phyloP scores from a whole-genome alignment of 2,329 filamentous ascomycete species.

The Corinectria fuckeliana region DNA sequence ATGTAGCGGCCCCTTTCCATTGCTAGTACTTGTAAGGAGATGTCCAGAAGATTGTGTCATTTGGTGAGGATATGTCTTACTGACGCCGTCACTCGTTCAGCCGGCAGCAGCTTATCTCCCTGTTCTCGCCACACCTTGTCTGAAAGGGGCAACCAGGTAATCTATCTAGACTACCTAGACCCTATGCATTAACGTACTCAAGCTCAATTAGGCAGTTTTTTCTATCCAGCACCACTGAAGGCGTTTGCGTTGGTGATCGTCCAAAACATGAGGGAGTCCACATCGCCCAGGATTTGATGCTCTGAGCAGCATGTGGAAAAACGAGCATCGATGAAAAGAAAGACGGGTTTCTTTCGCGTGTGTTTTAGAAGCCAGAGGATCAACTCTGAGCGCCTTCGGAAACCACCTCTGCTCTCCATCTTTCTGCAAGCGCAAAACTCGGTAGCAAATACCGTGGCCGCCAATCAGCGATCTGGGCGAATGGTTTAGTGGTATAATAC shows the following conservation, averaged over 20 bases:
- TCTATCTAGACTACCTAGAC: too few relatives aligned
- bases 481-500: constrained; percentile 5
- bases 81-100: neutral
- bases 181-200: neutral
- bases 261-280: too few relatives aligned
- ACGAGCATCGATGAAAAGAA: neutral
- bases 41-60: neutral
- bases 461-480: neutral
- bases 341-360: too few relatives aligned
- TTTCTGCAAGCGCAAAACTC: too few relatives aligned
- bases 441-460: neutral
- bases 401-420: too few relatives aligned
- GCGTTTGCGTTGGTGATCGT: too few relatives aligned
- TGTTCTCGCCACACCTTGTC: neutral
- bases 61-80: neutral
- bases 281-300: neutral
- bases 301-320: neutral
- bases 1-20: neutral
- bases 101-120: neutral
- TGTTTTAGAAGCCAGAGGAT: too few relatives aligned
- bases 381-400: too few relatives aligned
- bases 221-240: too few relatives aligned
- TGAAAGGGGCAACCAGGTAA: too few relatives aligned
- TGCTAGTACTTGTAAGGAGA: neutral
- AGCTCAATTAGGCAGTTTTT: neutral